These are phyloP conservation scores for Protomyces inouyei DNA, from an alignment of 1,139 yeast species.

Conservation along the genomic window DNA sequence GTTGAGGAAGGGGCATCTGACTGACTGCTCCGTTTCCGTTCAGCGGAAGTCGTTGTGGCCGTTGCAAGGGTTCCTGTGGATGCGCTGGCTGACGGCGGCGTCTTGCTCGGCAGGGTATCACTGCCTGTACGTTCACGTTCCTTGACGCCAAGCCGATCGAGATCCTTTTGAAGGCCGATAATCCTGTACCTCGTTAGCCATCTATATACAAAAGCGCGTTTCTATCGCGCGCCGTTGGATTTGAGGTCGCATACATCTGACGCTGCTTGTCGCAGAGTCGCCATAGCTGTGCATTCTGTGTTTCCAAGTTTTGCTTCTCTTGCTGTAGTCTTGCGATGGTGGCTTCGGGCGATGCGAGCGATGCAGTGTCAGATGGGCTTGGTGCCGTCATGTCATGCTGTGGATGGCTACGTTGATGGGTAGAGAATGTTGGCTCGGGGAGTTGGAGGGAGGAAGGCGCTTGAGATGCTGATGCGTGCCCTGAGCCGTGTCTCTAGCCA, in stretches of 20 bases:
- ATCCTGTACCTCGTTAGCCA: slow-evolving; percentile 30
- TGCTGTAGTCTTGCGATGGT: slow-evolving; percentile 4
- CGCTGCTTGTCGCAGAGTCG: slow-evolving; percentile 37
- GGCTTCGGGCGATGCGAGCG: slow-evolving; percentile 1
- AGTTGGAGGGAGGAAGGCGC: too few relatives aligned
- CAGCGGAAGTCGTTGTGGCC: neutral
- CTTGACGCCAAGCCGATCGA: slow-evolving; percentile 29
- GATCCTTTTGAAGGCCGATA: slow-evolving; percentile 37
- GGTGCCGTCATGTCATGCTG: neutral
- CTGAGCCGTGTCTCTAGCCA: too few relatives aligned
- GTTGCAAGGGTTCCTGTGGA: neutral
- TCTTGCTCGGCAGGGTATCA: neutral
- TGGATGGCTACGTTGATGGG: too few relatives aligned
- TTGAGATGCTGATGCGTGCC: too few relatives aligned
- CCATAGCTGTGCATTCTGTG: slow-evolving; percentile 38
- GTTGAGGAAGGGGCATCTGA: neutral
- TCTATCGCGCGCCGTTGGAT: neutral
- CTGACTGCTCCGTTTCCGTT: slow-evolving; percentile 5
- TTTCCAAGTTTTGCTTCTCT: slow-evolving; percentile 15
- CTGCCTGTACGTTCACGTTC: neutral
- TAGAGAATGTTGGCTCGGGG: too few relatives aligned
- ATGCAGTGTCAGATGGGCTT: neutral
- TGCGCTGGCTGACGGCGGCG: neutral
- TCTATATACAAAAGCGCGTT: neutral
- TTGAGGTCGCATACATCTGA: slow-evolving; percentile 31